phyloP scores from a whole-genome alignment of 2,329 filamentous ascomycete species.

The Pseudonectria foliicola region DNA sequence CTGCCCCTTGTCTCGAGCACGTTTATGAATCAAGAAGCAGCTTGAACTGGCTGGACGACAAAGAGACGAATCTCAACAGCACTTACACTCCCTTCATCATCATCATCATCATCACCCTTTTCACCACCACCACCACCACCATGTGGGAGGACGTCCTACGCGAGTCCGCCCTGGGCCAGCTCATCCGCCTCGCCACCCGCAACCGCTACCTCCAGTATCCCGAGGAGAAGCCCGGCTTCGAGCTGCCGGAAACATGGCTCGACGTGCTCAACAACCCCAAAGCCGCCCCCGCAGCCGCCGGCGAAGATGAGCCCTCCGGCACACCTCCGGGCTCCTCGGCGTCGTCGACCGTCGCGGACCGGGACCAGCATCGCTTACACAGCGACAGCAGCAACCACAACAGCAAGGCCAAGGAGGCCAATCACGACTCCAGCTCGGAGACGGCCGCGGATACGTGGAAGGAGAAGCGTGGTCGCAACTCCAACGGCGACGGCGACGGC shows the following conservation, averaged over 20 bases:
- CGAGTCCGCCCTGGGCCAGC: slow-evolving; percentile 52
- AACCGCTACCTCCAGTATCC: slow-evolving; percentile 51
- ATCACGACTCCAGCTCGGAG: slow-evolving; percentile 2
- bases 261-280: slow-evolving; percentile 27
- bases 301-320: slow-evolving; percentile 9
- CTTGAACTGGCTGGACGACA: not conserved
- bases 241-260: slow-evolving; percentile 37
- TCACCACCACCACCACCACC: slow-evolving; percentile 1
- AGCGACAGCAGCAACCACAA: not conserved
- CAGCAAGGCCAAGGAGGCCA: slow-evolving; percentile 6
- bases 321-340: slow-evolving; percentile 15
- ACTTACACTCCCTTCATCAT: too few relatives aligned
- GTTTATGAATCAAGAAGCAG: too few relatives aligned
- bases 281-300: slow-evolving; percentile 13
- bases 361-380: slow-evolving; percentile 5
- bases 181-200: slow-evolving; percentile 46
- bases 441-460: slow-evolving; percentile 7
- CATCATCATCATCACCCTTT: not conserved
- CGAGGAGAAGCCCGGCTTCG: slow-evolving; percentile 50
- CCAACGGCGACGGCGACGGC: slow-evolving; percentile 1
- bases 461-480: too few relatives aligned
- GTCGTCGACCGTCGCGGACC: slow-evolving; percentile 15
- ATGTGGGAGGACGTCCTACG: slow-evolving; percentile 33
- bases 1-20: too few relatives aligned
- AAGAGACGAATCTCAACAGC: too few relatives aligned